Conservation (phyloP, 2,329 filamentous ascomycete species). For the Shiraia sp. region DNA sequence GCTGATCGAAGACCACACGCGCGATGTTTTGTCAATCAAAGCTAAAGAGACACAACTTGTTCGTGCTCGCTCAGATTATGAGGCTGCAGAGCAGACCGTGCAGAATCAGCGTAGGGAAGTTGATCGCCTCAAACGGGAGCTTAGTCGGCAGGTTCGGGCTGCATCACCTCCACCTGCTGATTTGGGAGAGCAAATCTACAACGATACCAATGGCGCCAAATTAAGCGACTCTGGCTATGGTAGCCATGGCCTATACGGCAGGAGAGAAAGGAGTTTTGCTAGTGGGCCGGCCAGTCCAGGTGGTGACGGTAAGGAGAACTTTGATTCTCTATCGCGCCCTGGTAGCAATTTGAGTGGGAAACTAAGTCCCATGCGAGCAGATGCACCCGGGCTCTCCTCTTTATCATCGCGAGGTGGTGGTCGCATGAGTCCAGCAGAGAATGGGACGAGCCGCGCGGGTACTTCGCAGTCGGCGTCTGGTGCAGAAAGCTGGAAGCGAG, state of each 20-base stretch:
- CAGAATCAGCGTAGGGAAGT: constrained; percentile 85
- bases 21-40: constrained; percentile 94
- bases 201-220: constrained; percentile 53
- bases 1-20: constrained; percentile 94
- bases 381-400: constrained; percentile 36
- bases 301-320: constrained; percentile 55
- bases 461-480: constrained; percentile 37
- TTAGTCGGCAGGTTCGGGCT: constrained; percentile 58
- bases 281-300: constrained; percentile 37
- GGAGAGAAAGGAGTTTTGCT: constrained; percentile 33
- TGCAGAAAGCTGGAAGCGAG: constrained; percentile 91
- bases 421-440: constrained; percentile 39
- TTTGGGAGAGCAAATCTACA: constrained; percentile 54
- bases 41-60: constrained; percentile 98
- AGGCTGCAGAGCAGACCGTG: constrained; percentile 83
- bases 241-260: constrained; percentile 47
- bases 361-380: constrained; percentile 45
- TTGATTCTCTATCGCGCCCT: constrained; percentile 41
- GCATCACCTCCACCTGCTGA: constrained; percentile 60
- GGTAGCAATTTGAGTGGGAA: constrained; percentile 42
- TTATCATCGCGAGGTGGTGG: constrained; percentile 39
- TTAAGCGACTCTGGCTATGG: constrained; percentile 39
- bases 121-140: constrained; percentile 88
- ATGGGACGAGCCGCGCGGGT: constrained; percentile 22
- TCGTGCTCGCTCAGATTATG: constrained; percentile 84